Percentiles rank a stretch among this genome's conserved stretches.
phyloP scores from a whole-genome alignment of 805 yeast genomes.

The Candida andamanensis region DNA sequence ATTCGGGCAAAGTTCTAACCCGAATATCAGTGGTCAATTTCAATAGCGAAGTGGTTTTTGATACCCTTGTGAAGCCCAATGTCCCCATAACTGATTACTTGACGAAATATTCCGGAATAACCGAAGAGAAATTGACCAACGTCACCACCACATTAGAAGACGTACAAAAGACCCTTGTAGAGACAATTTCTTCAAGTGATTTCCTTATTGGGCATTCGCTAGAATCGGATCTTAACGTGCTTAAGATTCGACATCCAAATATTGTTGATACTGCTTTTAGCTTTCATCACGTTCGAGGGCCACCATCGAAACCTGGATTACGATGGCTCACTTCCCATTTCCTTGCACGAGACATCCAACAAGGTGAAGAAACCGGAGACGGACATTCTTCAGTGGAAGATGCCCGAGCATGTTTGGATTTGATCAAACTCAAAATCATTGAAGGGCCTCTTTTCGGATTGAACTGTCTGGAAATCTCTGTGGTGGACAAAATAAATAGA shows the following conservation, averaged over 20 bases:
- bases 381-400: slow-evolving; percentile 86
- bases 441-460: slow-evolving; percentile 66
- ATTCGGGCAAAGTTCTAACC: slow-evolving; percentile 61
- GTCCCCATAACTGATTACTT: slow-evolving; percentile 73
- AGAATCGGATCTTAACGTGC: slow-evolving; percentile 71
- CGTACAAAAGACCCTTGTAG: slow-evolving; percentile 54
- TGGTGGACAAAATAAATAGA: slow-evolving; percentile 18
- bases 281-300: slow-evolving; percentile 78
- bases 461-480: slow-evolving; percentile 20
- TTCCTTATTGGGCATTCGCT: slow-evolving; percentile 85
- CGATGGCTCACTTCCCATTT: slow-evolving; percentile 60
- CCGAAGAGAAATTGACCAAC: slow-evolving; percentile 55
- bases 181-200: slow-evolving; percentile 50
- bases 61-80: slow-evolving; percentile 73
- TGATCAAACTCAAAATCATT: slow-evolving; percentile 62
- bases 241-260: slow-evolving; percentile 65
- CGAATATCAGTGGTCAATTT: slow-evolving; percentile 72
- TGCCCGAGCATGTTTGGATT: slow-evolving; percentile 71
- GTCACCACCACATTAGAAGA: slow-evolving; percentile 65
- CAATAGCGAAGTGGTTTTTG: slow-evolving; percentile 56
- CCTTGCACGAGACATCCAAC: slow-evolving; percentile 60
- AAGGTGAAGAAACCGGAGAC: slow-evolving; percentile 48
- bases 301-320: slow-evolving; percentile 74
- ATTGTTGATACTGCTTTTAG: slow-evolving; percentile 78
- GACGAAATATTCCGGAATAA: slow-evolving; percentile 84